phyloP scores from a whole-genome alignment of 2,329 filamentous ascomycete genomes.

The Stemphylium vesicarium region DNA sequence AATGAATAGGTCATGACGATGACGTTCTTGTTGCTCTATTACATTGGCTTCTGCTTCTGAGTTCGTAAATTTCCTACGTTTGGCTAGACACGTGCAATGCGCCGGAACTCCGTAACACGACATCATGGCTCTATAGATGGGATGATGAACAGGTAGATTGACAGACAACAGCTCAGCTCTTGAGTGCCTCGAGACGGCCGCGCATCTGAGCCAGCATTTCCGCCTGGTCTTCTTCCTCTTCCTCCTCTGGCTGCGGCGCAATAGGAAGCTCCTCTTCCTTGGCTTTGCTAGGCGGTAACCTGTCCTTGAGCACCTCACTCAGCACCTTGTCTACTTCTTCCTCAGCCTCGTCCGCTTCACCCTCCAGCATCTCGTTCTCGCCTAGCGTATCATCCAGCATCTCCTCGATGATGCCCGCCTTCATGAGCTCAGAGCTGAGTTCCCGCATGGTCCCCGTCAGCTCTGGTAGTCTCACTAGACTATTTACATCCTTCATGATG shows the following conservation, averaged over 20 bases:
- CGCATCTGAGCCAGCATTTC: conserved; percentile 94
- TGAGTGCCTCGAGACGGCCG: conserved; percentile 84
- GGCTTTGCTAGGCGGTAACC: conserved; percentile 70
- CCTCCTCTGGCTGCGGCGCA: conserved; percentile 63
- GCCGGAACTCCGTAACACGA: conserved; percentile 3
- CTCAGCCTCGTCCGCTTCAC: conserved; percentile 74
- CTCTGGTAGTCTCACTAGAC: conserved; percentile 81
- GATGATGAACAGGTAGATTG: not conserved
- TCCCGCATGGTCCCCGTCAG: conserved; percentile 89
- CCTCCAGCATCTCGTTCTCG: conserved; percentile 68
- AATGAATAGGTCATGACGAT: not conserved
- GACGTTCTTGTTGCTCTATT: not conserved
- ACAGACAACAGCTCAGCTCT: conserved; percentile 66
- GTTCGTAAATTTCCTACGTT: not conserved
- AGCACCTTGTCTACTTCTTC: conserved; percentile 90
- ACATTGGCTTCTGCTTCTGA: not conserved
- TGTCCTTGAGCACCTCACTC: conserved; percentile 86
- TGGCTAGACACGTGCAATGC: not conserved
- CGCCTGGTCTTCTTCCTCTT: conserved; percentile 86
- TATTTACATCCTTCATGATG: conserved; percentile 97
- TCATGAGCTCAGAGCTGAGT: conserved; percentile 84
- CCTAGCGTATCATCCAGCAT: conserved; percentile 90
- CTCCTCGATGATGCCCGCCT: conserved; percentile 96
- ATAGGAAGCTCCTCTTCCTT: conserved; percentile 60
- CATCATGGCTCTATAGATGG: not conserved